Percentiles rank a stretch among this genome's conserved stretches.
These are phyloP conservation scores for Ophiostoma perfectum DNA, from an alignment of 2,329 filamentous ascomycete species.

Conservation along the genomic window DNA sequence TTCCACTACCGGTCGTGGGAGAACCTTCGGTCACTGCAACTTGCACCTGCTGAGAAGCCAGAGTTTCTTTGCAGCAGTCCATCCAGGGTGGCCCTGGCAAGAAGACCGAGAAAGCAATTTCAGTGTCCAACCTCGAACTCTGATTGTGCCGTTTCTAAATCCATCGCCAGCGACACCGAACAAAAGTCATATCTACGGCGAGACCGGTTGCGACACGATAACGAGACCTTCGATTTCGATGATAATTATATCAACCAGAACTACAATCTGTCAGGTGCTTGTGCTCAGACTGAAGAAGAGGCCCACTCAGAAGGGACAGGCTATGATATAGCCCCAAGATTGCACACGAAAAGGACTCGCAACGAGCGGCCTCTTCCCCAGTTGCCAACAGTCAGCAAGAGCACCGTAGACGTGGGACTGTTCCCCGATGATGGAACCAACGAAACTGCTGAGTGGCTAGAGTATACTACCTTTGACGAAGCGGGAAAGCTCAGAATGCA, in stretches of 20 bases:
- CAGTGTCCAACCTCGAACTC: not conserved
- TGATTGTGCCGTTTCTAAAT: not conserved
- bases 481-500: not conserved
- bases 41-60: constrained; percentile 37
- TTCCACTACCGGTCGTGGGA: constrained; percentile 54
- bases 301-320: not conserved
- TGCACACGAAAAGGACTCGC: not conserved
- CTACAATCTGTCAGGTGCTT: not conserved
- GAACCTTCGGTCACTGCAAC: constrained; percentile 43
- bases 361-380: constrained; percentile 3
- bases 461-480: not conserved
- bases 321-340: not conserved
- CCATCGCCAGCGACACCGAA: no score
- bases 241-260: not conserved
- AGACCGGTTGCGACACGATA: no score
- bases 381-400: not conserved
- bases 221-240: no score
- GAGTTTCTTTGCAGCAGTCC: not conserved
- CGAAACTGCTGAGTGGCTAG: not conserved
- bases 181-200: no score
- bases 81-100: constrained; percentile 13
- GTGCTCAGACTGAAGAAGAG: not conserved
- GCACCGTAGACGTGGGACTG: not conserved
- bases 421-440: not conserved
- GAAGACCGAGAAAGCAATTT: not conserved